Conservation (phyloP, 2,329 filamentous ascomycete species). For the Mycogone perniciosa region DNA sequence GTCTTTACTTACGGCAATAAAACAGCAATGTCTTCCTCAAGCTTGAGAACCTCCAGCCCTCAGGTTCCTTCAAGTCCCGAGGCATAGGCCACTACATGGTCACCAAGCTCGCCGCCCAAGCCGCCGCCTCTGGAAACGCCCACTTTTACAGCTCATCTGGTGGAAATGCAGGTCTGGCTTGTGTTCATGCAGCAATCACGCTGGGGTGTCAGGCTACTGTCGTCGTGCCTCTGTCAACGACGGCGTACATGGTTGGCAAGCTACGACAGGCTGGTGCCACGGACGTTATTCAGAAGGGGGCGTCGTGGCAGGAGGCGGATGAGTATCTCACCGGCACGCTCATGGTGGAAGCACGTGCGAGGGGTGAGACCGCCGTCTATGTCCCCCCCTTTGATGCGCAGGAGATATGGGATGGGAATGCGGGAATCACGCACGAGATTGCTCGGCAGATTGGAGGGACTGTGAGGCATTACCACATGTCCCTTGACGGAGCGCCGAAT, state of each 20-base stretch:
- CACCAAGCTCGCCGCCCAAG: slow-evolving; percentile 22
- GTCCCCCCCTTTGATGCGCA: slow-evolving; percentile 61
- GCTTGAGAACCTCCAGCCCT: slow-evolving; percentile 74
- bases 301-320: slow-evolving; percentile 64
- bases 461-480: slow-evolving; percentile 26
- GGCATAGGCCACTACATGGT: slow-evolving; percentile 68
- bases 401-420: slow-evolving; percentile 60
- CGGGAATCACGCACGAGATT: slow-evolving; percentile 47
- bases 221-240: slow-evolving; percentile 61
- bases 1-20: background rate
- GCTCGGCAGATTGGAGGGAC: slow-evolving; percentile 27
- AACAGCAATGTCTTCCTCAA: slow-evolving; percentile 70
- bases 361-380: slow-evolving; percentile 45
- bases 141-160: slow-evolving; percentile 71
- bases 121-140: slow-evolving; percentile 9
- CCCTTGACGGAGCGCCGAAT: slow-evolving; percentile 50
- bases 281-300: slow-evolving; percentile 59
- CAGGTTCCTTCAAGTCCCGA: slow-evolving; percentile 76
- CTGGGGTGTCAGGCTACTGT: slow-evolving; percentile 61
- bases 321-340: slow-evolving; percentile 54
- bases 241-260: slow-evolving; percentile 61
- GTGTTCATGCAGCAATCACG: slow-evolving; percentile 61
- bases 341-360: slow-evolving; percentile 19
- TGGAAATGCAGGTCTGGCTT: slow-evolving; percentile 75
- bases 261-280: slow-evolving; percentile 55